Percentiles rank a stretch among this genome's conserved stretches.
Evolutionary conservation across 495 filamentous ascomycete genomes (phyloP).

Genomic region (Podospora anserina): DNA sequence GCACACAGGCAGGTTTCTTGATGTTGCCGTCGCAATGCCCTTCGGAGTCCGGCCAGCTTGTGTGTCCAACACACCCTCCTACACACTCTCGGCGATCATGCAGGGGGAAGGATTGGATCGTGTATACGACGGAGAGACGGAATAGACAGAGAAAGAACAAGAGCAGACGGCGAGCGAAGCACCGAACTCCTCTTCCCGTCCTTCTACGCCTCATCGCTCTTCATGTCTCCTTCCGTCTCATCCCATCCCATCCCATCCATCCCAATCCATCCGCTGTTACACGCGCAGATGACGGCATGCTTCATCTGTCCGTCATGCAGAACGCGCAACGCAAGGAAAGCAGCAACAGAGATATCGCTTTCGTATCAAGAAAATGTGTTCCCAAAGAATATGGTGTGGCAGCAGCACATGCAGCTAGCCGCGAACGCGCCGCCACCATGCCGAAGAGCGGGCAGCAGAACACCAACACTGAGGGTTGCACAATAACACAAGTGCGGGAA

Average conservation of each 20-base stretch:
- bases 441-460: constrained; percentile 7
- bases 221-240: background rate
- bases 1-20: background rate
- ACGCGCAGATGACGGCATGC: background rate
- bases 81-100: constrained; percentile 30
- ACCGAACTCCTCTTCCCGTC: background rate
- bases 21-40: background rate
- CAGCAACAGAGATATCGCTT: background rate
- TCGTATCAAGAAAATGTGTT: background rate
- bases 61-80: constrained; percentile 2
- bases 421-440: constrained; percentile 14
- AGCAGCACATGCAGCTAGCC: constrained; percentile 14
- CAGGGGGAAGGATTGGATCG: constrained; percentile 14
- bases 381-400: background rate
- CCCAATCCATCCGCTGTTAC: background rate
- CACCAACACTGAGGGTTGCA: constrained; percentile 5
- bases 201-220: background rate
- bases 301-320: constrained; percentile 3
- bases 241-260: background rate
- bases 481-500: constrained; percentile 5
- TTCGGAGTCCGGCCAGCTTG: constrained; percentile 14
- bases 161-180: background rate
- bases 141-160: background rate
- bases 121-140: background rate
- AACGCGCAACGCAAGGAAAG: background rate